These are phyloP conservation scores for Nothophoma quercina DNA, from an alignment of 2,329 filamentous ascomycete species.

Conservation along the genomic window DNA sequence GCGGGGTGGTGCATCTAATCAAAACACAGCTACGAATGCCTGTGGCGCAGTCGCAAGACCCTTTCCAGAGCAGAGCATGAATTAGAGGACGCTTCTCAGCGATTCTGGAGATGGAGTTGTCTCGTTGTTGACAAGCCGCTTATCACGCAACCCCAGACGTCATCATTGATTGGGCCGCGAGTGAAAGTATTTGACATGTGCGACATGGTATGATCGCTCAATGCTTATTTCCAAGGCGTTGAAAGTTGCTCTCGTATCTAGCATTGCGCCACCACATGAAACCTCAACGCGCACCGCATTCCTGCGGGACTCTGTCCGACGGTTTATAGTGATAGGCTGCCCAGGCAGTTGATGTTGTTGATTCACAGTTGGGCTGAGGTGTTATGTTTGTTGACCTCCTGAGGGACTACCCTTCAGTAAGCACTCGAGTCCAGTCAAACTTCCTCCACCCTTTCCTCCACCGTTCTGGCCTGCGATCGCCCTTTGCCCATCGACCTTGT, in stretches of 20 bases:
- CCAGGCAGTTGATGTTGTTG: neutral
- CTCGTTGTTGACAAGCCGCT: constrained; percentile 26
- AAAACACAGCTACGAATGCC: constrained; percentile 11
- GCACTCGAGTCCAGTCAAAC: constrained; percentile 84
- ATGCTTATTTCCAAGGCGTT: constrained; percentile 19
- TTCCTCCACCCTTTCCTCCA: constrained; percentile 89
- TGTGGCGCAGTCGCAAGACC: constrained; percentile 13
- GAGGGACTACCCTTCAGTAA: constrained; percentile 56
- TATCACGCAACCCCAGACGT: constrained; percentile 16
- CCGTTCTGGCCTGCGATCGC: constrained; percentile 72
- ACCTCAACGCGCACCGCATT: constrained; percentile 23
- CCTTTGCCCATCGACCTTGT: constrained; percentile 83
- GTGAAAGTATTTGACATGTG: constrained; percentile 23
- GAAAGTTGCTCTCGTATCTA: constrained; percentile 10
- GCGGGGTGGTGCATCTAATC: constrained; percentile 19
- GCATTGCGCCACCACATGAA: constrained; percentile 28
- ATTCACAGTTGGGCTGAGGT: neutral
- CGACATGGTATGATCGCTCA: constrained; percentile 25
- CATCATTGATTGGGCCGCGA: constrained; percentile 27
- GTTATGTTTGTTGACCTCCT: neutral
- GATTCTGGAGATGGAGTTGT: constrained; percentile 1
- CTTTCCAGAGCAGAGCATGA: neutral
- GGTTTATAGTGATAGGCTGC: neutral
- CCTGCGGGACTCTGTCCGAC: neutral
- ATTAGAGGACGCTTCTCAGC: neutral